Evolutionary conservation across 306 rosid species (phyloP), one percentile per base, ranked within the genome.

Genomic region (Acmispon strigosus): DNA sequence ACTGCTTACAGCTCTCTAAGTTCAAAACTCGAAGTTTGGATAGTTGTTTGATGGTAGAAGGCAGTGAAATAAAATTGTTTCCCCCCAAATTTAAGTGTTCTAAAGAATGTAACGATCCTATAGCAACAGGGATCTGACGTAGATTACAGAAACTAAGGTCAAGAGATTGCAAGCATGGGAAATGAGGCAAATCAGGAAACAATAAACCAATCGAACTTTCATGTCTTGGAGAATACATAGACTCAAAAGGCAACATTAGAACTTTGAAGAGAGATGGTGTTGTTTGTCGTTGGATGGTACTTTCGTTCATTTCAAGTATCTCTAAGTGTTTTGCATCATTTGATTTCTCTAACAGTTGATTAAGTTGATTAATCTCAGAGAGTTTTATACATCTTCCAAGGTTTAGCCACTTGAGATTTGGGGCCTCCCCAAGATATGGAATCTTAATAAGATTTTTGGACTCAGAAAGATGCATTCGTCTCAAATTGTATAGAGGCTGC

Each of bases 91-190:
- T 55, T 27, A 70, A 32, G 0, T 0, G 0, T 42, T 5, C 44
- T 24, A 70, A 70, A 56, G 10, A 42, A 56, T 4, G 19, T 43
- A 71, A 58, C n/a, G 6, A 2, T 10, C 50, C 68, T 12, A 71
- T 71, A 58, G 48, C 18, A 32, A 45, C 59, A 3, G 77, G 70
- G n/a, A 73, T 61, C 20, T 73, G 60, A 50, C 5, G 0, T 20
- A 73, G 62, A 50, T 73, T 60, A 36, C 77, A 73, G 8, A 60
- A 73, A 17, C 70, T 34, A n/a, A 73, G 13, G 1, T 73, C 6
- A 36, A 73, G 77, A 10, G 0, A 0, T 0, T 0, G 0, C 70
- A 73, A 49, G 14, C 16, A 3, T 1, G 22, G 5, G 49, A 58
- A 43, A 6, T 10, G 9, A 8, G 59, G 8, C 22, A 59, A 71